Evolutionary conservation across 2,329 filamentous ascomycete genomes (phyloP), one percentile per base, ranked within the genome.

Genomic region (Pseudogymnoascus sp.): DNA sequence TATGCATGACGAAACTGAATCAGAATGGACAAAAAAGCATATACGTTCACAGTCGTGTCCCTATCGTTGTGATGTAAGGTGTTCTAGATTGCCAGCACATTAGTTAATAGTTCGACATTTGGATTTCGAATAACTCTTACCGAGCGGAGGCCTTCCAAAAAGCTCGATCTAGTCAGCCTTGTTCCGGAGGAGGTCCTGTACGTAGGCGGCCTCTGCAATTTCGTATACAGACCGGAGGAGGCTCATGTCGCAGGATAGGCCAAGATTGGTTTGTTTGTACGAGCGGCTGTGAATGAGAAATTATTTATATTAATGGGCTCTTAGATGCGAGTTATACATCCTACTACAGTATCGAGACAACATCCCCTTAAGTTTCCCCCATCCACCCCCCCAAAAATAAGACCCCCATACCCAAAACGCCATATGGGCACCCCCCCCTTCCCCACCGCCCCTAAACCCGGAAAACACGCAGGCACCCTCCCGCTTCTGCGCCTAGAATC

Each of bases 1-100:
- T 47, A 47, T 47, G 42, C 42, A 47, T 47, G 42, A 47, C 21
- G 42, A 47, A 42, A 26, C 21, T 14, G 21, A 26, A 47, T 26
- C 42, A 26, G 21, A 47, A 47, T 47, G 21, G 42, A 47, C 39
- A 42, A 6, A 47, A 47, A 47, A 47, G 42, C 42, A 47, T 47
- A 47, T 47, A 47, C 14, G 11, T 26, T 3, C 11, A n/a, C 12
- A 6, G 29, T 29, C 23, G 6, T n/a, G 12, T 26, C 12, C 6
- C 21, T 23, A 5, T 26, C 2, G 21, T 4, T 47, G 42, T 47
- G 42, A 47, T 47, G 40, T 45, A 26, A 21, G 4, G 4, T n/a
- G 2, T 21, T 4, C 71, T 76, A 36, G n/a, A 21, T 34, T 31
- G 16, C 10, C 16, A 21, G 29, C 51, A 34, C 10, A 57, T 57